These are phyloP conservation scores for Simmondsia chinensis DNA, from an alignment of 148 eudicot genomes.

Conservation along the genomic window DNA sequence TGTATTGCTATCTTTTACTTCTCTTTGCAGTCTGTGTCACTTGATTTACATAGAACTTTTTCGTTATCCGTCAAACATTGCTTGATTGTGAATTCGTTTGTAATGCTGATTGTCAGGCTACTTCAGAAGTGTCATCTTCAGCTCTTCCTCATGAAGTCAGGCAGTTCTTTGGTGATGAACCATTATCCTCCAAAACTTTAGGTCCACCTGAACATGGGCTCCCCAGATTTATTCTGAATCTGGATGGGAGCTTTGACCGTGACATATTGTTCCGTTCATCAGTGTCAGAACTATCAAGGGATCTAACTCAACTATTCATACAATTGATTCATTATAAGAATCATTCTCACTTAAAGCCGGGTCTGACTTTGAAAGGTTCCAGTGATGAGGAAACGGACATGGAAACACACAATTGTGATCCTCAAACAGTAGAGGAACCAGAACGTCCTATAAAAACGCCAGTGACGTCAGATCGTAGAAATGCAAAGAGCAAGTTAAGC, in stretches of 20 bases:
- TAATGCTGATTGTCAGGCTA: constrained; percentile 45
- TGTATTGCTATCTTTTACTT: too few species aligned
- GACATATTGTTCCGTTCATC: constrained; percentile 40
- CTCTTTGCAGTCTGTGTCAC: too few species aligned
- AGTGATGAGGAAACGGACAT: constrained; percentile 18
- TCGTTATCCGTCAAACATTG: too few species aligned
- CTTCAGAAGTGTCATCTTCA: constrained; percentile 64
- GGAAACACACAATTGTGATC: constrained; percentile 9
- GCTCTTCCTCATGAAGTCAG: constrained; percentile 44
- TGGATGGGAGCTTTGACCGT: constrained; percentile 46
- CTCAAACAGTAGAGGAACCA: constrained; percentile 20
- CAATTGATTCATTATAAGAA: constrained; percentile 44
- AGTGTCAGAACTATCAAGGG: constrained; percentile 50
- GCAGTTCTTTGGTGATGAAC: constrained; percentile 51
- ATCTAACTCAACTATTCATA: constrained; percentile 56
- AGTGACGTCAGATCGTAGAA: constrained; percentile 17
- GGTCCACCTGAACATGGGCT: constrained; percentile 24
- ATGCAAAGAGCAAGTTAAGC: constrained; percentile 49
- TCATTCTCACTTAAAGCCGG: constrained; percentile 28
- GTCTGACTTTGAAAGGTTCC: constrained; percentile 8
- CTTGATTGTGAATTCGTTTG: constrained; percentile 6
- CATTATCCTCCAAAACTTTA: constrained; percentile 23
- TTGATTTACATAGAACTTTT: too few species aligned
- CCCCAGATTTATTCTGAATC: constrained; percentile 46
- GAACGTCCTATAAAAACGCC: constrained; percentile 19